A percentile compares a stretch with the other conserved stretches of the same genome.
Evolutionary conservation across 345 rosid genomes (phyloP).

Genomic region (Dimocarpus longan): DNA sequence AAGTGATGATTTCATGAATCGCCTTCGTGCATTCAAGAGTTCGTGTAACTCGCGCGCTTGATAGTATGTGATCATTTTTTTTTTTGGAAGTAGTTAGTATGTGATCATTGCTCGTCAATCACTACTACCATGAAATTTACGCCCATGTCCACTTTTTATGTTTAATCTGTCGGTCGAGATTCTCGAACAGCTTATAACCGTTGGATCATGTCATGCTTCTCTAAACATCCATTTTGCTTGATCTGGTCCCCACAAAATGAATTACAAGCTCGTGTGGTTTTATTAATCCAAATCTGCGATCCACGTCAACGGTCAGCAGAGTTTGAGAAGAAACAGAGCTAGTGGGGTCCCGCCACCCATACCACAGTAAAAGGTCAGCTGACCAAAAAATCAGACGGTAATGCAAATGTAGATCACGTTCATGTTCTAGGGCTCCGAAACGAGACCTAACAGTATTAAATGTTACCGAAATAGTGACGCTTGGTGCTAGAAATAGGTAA

Average conservation of each 20-base stretch:
- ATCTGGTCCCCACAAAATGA: background rate
- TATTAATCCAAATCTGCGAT: background rate
- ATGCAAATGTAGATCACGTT: background rate
- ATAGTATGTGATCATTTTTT: background rate
- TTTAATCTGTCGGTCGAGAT: conserved; percentile 8
- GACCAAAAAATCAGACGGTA: background rate
- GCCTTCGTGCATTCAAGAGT: background rate
- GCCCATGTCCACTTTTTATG: too few species aligned
- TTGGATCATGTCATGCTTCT: background rate
- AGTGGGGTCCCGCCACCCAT: background rate
- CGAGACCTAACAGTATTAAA: background rate
- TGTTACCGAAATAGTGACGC: background rate
- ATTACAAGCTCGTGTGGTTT: background rate
- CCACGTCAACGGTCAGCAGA: background rate
- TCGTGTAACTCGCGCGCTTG: background rate
- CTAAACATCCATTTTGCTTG: background rate
- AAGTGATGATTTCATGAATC: background rate
- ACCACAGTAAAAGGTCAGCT: background rate
- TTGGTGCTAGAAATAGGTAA: background rate
- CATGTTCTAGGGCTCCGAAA: background rate
- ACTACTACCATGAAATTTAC: background rate
- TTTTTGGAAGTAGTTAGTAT: too few species aligned
- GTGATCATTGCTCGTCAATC: background rate
- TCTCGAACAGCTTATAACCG: background rate
- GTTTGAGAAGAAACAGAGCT: background rate